Conservation (phyloP, 345 rosid genomes). For the Syzygium grande region DNA sequence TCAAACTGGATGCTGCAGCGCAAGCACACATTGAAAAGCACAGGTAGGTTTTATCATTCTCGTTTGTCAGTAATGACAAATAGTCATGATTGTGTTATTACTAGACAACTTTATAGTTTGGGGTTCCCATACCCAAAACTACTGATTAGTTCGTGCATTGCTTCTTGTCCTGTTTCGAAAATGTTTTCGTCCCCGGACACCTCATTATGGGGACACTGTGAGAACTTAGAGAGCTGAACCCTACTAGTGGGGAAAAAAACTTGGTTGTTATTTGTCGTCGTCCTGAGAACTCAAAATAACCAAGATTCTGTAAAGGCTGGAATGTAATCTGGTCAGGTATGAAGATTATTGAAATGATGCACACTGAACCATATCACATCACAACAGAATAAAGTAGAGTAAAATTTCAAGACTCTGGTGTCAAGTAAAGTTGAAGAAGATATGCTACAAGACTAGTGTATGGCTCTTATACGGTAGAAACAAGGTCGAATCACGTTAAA, state of each 20-base stretch:
- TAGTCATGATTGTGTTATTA: background rate
- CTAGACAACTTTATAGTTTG: background rate
- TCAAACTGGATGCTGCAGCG: constrained; percentile 64
- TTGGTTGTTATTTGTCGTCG: background rate
- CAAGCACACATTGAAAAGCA: constrained; percentile 72
- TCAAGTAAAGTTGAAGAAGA: background rate
- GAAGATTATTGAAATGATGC: background rate
- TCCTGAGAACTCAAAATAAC: background rate
- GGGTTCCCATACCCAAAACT: background rate
- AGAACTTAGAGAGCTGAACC: background rate
- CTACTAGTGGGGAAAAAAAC: background rate
- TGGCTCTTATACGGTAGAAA: background rate
- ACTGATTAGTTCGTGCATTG: background rate
- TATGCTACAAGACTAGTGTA: background rate
- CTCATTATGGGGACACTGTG: background rate
- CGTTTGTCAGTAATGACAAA: background rate
- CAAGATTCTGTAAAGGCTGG: background rate
- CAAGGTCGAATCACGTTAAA: background rate
- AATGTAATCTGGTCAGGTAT: background rate
- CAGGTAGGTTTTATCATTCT: constrained; percentile 26
- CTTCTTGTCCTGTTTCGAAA: background rate
- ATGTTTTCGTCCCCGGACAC: background rate
- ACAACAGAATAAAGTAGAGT: background rate
- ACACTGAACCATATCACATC: background rate
- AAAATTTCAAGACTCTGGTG: background rate